Conservation (phyloP, 495 filamentous ascomycete genomes). For the Ramalina intermedia region DNA sequence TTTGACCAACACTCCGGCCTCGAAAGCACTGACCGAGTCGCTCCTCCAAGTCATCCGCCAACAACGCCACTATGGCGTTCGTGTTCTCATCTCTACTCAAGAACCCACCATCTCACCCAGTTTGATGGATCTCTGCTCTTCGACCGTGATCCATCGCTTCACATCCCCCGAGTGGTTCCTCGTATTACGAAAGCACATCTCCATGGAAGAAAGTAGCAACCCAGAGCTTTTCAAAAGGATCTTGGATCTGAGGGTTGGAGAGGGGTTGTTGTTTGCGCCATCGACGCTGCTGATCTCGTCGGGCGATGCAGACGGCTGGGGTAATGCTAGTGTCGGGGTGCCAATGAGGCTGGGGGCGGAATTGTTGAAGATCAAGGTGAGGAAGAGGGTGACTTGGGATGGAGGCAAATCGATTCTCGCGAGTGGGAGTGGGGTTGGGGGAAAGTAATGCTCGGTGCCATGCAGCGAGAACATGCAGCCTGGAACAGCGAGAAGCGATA, state of each 20-base stretch:
- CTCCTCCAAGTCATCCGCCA: slow-evolving; percentile 50
- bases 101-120: slow-evolving; percentile 60
- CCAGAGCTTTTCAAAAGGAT: slow-evolving; percentile 33
- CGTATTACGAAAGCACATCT: slow-evolving; percentile 47
- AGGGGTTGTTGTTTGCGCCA: slow-evolving; percentile 54
- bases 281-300: slow-evolving; percentile 33
- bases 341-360: slow-evolving; percentile 28
- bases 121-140: slow-evolving; percentile 56
- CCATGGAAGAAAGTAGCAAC: slow-evolving; percentile 17
- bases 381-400: slow-evolving; percentile 39
- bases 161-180: slow-evolving; percentile 54
- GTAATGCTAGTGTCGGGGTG: neutral
- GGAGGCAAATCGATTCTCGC: slow-evolving; percentile 39
- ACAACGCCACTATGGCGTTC: slow-evolving; percentile 53
- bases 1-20: slow-evolving; percentile 29
- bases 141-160: slow-evolving; percentile 63
- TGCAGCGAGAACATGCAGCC: too few species aligned
- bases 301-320: neutral
- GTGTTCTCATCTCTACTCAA: slow-evolving; percentile 62
- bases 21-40: slow-evolving; percentile 42
- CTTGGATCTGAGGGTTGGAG: slow-evolving; percentile 42
- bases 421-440: neutral
- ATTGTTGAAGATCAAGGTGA: slow-evolving; percentile 37
- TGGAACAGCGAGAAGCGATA: too few species aligned
- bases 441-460: too few species aligned